phyloP scores from a whole-genome alignment of 2,329 filamentous ascomycete genomes.

The Coniochaeta ligniaria region DNA sequence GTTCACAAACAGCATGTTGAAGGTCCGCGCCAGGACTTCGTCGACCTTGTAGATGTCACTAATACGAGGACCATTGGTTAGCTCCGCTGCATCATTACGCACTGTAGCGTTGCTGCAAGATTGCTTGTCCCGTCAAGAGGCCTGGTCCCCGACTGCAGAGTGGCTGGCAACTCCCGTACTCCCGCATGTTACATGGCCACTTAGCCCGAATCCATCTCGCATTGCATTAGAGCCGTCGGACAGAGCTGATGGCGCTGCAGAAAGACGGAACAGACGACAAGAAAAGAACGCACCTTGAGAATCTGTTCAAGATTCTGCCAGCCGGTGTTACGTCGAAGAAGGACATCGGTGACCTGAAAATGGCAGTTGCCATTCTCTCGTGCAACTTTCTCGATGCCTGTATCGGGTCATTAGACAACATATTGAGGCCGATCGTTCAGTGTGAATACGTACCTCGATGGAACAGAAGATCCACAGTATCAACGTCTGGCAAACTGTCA shows the following conservation, averaged over 20 bases:
- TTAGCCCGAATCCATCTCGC: conserved; percentile 3
- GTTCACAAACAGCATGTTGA: conserved; percentile 92
- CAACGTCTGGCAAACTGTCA: conserved; percentile 87
- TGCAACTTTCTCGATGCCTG: conserved; percentile 92
- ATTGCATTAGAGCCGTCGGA: conserved; percentile 8
- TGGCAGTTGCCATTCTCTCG: conserved; percentile 93
- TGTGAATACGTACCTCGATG: conserved; percentile 63
- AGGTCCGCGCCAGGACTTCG: conserved; percentile 89
- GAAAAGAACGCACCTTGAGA: conserved; percentile 63
- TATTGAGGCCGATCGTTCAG: conserved; percentile 11
- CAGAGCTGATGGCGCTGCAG: neutral
- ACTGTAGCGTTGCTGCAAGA: neutral
- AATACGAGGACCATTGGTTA: conserved; percentile 11
- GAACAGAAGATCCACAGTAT: conserved; percentile 99
- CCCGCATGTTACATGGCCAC: conserved; percentile 6
- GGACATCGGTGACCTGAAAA: conserved; percentile 96
- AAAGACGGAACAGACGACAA: neutral
- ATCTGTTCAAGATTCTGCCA: conserved; percentile 93
- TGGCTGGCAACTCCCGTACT: conserved; percentile 1
- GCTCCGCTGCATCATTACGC: neutral
- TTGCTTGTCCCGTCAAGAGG: conserved; percentile 4
- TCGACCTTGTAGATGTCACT: conserved; percentile 78
- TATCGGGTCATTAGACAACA: conserved; percentile 4
- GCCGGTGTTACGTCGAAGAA: conserved; percentile 98
- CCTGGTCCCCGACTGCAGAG: neutral